Evolutionary conservation across 139 green algal genomes (phyloP).

Genomic region (Chlorella sp.): DNA sequence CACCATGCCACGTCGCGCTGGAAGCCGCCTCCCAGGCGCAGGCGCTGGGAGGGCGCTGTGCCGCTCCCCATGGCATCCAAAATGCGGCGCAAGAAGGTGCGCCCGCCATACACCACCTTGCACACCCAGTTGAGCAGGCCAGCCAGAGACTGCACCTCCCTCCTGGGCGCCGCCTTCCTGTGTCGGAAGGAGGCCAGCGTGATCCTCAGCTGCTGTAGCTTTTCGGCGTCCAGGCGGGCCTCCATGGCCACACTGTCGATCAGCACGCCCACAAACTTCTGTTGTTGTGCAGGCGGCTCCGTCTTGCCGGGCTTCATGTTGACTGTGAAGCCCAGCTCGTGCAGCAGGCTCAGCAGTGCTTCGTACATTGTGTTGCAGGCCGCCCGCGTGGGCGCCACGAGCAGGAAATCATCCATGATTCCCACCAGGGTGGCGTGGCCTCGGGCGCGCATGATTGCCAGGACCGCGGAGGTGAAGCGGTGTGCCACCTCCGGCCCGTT

Average conservation of each 20-base stretch:
- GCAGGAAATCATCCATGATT: constrained; percentile 4
- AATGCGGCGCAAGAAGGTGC: constrained; percentile 6
- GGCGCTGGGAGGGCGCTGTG: not conserved
- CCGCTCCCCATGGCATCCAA: not conserved
- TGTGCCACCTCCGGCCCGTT: not conserved
- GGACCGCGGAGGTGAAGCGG: not conserved
- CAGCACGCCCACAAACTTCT: constrained; percentile 4
- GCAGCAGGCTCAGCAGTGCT: not conserved
- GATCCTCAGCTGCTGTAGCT: not conserved
- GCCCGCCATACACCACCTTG: not conserved
- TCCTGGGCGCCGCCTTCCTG: not conserved
- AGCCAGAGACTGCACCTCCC: not conserved
- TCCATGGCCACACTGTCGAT: constrained; percentile 4
- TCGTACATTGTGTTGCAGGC: not conserved
- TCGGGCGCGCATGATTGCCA: not conserved
- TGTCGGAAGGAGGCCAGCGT: not conserved
- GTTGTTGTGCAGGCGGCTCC: not conserved
- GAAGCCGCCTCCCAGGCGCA: not conserved
- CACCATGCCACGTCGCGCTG: not conserved
- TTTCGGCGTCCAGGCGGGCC: not conserved
- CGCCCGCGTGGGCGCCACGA: not conserved
- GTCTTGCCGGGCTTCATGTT: constrained; percentile 8
- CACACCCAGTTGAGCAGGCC: not conserved
- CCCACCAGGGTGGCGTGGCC: not conserved
- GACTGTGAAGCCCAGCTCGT: not conserved